Evolutionary conservation across 2,329 filamentous ascomycete species (phyloP), one percentile per base, ranked within the genome.

Genomic region (Polytolypa hystricis): DNA sequence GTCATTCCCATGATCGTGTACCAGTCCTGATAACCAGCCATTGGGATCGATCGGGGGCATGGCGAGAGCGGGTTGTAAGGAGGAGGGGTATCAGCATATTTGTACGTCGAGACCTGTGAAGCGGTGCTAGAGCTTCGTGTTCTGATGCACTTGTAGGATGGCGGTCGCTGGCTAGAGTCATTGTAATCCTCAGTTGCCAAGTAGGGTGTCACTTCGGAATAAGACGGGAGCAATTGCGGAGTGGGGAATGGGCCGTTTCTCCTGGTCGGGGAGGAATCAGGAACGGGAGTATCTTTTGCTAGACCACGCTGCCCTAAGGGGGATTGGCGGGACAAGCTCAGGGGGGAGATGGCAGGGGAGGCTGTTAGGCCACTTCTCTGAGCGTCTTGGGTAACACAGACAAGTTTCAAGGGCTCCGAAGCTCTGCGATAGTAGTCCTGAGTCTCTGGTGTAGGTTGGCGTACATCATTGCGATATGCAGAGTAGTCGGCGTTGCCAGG

Each of bases 11-110:
- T 74, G 4, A 95, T 66, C 0, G 80, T 87, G 42, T 86, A 77
- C 84, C 87, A 95, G 50, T 91, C 84, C 43, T 79, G 67, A 42
- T 78, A 71, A 2, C 78, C 77, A 7, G 71, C 63, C 9, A 75
- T 70, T 8, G 74, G 73, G 4, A 69, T 62, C 26, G 71, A 74
- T 42, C 84, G 71, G 5, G 79, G 79, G 48, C 87, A 94, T 2
- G 77, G 69, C 3, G 81, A 74, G 10, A 87, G 66, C 28, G 56
- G 43, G 9, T 48, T 46, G 17, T 41, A 33, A 4, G 43, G 36
- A 19, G 25, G 26, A 19, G 34, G 23, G 12, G 3, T 4, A 26
- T 9, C 10, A 26, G 12, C 10, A 26, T 9, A 10, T n/a, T n/a
- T n/a, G n/a, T n/a, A n/a, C 23, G 23, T 12, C 23, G 23, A 10